Evolutionary conservation across 768 basidiomycete species (phyloP), one percentile per base, ranked within the genome.

Genomic region (Leccinum sublutescens): DNA sequence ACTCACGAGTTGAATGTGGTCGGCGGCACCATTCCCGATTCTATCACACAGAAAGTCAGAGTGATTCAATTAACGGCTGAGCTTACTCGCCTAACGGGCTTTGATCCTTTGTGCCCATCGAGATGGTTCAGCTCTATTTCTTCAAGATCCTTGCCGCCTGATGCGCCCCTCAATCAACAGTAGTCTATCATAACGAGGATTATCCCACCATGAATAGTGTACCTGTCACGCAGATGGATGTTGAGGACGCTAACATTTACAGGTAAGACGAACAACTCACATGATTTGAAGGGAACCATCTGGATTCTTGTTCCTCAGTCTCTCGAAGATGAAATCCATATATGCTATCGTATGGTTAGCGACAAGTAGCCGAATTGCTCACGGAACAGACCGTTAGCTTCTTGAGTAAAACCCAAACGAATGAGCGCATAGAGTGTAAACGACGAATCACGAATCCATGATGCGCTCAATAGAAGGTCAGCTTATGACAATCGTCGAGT

Each of bases 341-440:
- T 89, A 97, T 2, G 87, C 93, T 88, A 66, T 62, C 5, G 10
- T 9, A 0, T 33, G 15, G 15, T 65, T 48, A 63, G 33, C 17
- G 11, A 27, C 12, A 3, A 9, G 6, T 5, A 14, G 11, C 27
- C 4, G 10, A 2, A 31, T 54, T 5, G 36, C 48, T 27, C 34
- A 47, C 19, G 45, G 11, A 11, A 71, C 79, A n/a, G 56, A 92
- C 92, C 83, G 63, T 92, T 88, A 0, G 93, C 93, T 70, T 99
- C 96, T 19, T 90, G 82, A 0, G 95, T 98, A 75, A 95, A 98
- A 0, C 96, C 97, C 1, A 98, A 82, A 40, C 97, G 82, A 58
- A 98, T 88, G 40, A 98, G 81, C 0, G 95, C 96, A 68, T 98
- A 99, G 5, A 98, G 82, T 1, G 93, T 94, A 79, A 99, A 99